Evolutionary conservation across 148 eudicot species (phyloP), one percentile per base, ranked within the genome.

Genomic region (Chenopodium quinoa): DNA sequence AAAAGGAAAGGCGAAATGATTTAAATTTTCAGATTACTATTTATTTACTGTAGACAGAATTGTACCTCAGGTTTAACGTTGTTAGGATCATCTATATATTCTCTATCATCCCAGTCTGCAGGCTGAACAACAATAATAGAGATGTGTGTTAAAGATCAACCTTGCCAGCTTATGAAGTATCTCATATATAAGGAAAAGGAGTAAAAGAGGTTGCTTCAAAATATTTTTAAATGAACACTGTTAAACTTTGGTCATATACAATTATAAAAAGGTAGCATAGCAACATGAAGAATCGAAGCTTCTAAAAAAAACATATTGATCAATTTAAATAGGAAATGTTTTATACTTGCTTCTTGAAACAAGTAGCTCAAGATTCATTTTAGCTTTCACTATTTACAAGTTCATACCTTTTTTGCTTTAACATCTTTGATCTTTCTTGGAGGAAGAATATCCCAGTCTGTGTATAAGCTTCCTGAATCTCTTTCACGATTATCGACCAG

Each of bases 401-500:
- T 37, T 22, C n/a, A 37, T 58, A 92, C 98, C 94, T 94, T 94
- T 84, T 93, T 94, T 27, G 97, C 97, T 48, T 93, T 82, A 29
- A 87, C 87, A 86, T 84, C 97, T 87, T 90, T 94, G 78, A 94
- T 93, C 85, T 91, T 88, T 77, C 84, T 85, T 50, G 98, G 93
- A 86, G 97, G 98, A 83, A 94, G 91, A 78, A 94, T 89, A 86
- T 94, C 97, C 97, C 97, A 94, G 89, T 94, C 98, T 63, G 89
- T 85, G 77, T 94, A 94, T 91, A 93, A 75, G 88, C 94, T 91
- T 79, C 98, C 98, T 74, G 92, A 84, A 80, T 93, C 93, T 85
- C 91, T 90, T 83, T 93, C 98, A 54, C 89, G 91, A 78, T 91
- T 91, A 86, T 94, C 98, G 75, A 94, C 86, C 79, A 93, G 86